These are phyloP conservation scores for Trametes cubensis DNA, from an alignment of 768 basidiomycete genomes.

Conservation along the genomic window DNA sequence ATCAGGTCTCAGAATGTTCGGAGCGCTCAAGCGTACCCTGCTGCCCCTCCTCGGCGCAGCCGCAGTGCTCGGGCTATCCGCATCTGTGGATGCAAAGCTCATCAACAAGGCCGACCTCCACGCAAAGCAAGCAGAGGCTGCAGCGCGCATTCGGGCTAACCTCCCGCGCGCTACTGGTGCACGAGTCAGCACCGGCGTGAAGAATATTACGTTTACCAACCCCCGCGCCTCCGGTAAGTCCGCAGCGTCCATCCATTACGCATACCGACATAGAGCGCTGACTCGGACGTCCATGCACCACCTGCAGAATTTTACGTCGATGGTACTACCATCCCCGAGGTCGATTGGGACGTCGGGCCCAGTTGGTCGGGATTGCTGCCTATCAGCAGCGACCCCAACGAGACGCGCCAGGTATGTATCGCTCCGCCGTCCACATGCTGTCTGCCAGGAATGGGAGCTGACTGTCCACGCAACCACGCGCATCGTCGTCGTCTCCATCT, in stretches of 20 bases:
- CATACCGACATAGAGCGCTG: background rate
- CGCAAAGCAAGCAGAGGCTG: conserved; percentile 51
- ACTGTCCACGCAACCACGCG: conserved; percentile 2
- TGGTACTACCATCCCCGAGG: conserved; percentile 63
- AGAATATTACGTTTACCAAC: conserved; percentile 74
- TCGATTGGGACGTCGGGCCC: conserved; percentile 74
- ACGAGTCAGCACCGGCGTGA: conserved; percentile 32
- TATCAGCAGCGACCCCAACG: conserved; percentile 59
- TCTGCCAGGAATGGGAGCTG: conserved; percentile 5
- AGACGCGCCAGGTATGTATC: conserved; percentile 62
- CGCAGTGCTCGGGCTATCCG: background rate
- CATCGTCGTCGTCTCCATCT: background rate
- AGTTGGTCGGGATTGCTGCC: conserved; percentile 78
- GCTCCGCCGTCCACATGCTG: background rate
- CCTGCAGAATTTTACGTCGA: conserved; percentile 68
- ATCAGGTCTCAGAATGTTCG: conserved; percentile 3
- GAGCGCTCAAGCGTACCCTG: conserved; percentile 5
- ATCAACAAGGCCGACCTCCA: conserved; percentile 45
- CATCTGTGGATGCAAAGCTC: conserved; percentile 15
- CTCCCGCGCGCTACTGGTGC: conserved; percentile 8
- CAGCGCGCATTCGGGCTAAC: conserved; percentile 39
- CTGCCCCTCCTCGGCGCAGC: conserved; percentile 9
- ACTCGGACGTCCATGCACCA: background rate
- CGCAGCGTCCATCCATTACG: background rate
- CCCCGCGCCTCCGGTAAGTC: conserved; percentile 58